Evolutionary conservation across 1,284 basidiomycete species (phyloP).

Genomic region (Puccinia coronata): DNA sequence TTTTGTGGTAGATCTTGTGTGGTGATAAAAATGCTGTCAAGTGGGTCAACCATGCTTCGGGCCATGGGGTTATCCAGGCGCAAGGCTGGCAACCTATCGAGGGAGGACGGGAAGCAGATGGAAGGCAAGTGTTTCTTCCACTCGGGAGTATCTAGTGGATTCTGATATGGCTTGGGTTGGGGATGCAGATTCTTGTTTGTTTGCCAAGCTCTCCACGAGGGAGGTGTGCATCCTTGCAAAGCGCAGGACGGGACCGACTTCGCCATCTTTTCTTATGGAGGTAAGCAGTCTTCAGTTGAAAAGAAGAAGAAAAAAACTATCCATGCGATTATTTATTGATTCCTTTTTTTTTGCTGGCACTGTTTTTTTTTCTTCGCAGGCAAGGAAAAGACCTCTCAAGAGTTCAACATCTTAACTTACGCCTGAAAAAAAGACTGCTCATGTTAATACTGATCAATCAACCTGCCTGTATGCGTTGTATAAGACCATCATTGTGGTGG

Average conservation of each 20-base stretch:
- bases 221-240: slow-evolving; percentile 44
- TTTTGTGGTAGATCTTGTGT: slow-evolving; percentile 20
- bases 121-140: slow-evolving; percentile 19
- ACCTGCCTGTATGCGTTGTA: not conserved
- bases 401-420: slow-evolving; percentile 40
- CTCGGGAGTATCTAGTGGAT: no score
- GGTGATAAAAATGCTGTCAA: slow-evolving; percentile 34
- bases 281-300: not conserved
- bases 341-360: not conserved
- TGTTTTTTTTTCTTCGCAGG: not conserved
- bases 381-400: slow-evolving; percentile 41
- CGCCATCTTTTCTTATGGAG: slow-evolving; percentile 40
- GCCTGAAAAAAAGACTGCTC: slow-evolving; percentile 22
- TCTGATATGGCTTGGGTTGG: not conserved
- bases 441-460: no score
- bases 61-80: slow-evolving; percentile 21
- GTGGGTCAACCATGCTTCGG: slow-evolving; percentile 35
- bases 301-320: not conserved
- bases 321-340: not conserved
- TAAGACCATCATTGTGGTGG: not conserved
- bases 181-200: slow-evolving; percentile 38
- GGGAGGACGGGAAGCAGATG: slow-evolving; percentile 40
- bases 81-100: slow-evolving; percentile 46
- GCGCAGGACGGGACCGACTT: slow-evolving; percentile 36
- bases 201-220: slow-evolving; percentile 41